Base-by-base conservation (phyloP, 164 flowering plant genomes). In the Hamamelis virginiana region DNA sequence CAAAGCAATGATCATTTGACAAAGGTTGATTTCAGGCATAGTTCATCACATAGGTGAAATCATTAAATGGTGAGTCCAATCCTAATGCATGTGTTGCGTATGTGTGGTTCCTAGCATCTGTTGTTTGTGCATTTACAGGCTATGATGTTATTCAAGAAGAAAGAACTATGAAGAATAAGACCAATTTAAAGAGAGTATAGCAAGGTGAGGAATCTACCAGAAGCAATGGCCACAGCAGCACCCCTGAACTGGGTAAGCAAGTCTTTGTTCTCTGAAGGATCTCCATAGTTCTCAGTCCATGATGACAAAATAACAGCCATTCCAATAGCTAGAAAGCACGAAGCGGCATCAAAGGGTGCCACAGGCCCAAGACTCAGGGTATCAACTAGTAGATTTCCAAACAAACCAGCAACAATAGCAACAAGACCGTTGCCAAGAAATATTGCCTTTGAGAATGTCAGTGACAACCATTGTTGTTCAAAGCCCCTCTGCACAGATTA, bases 261-360 rank as follows among this genome's bases (percentile, higher is more conserved):
- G 79, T 91, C 95, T 80, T 94, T 94, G 86, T 62, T 94, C 69
- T 94, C 97, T 19, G 98, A 91, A 70, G 96, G 82, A 65, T 94
- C 96, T 69, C 98, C 98, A 80, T 81, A 92, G 72, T 91, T 94
- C 76, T 94, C 98, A 21, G 81, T 78, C 98, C 98, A 94, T 59
- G 98, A 78, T 61, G 95, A 87, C 25, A 94, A 50, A 66, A 94
- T 94, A 46, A 92, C 58, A 28, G 91, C 88, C 98, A 94, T 88
- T 26, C 98, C 97, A 74, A 94, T 84, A 23, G 97, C 90, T 59
- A 94, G 94, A 82, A 94, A 84, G 83, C 91, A 86, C 12, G 93
- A 83, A 58, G 98, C 98, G 65, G 97, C 98, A 82, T 94, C 98
- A 74, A 94, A 94, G 5, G 98, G 98, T 11, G 97, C 91, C 48